Conservation (phyloP, 768 basidiomycete species). For the Rossbeevera mucosa region DNA sequence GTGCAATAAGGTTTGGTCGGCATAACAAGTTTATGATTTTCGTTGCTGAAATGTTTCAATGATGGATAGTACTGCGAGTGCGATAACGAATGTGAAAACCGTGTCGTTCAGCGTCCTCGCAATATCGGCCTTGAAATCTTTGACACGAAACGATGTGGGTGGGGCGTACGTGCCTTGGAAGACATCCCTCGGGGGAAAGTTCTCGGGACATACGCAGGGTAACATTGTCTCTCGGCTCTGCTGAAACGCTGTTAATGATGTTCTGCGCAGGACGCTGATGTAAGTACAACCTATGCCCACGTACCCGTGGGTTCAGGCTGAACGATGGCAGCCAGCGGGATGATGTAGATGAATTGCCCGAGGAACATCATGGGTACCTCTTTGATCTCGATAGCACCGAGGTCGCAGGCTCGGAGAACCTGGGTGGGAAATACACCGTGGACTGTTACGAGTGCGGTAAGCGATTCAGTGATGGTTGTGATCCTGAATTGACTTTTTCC, state of each 20-base stretch:
- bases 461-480: constrained; percentile 13
- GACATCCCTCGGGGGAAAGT: constrained; percentile 51
- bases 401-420: constrained; percentile 31
- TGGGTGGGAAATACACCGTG: constrained; percentile 44
- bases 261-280: constrained; percentile 41
- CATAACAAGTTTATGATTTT: not conserved
- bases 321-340: constrained; percentile 38
- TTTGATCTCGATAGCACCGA: constrained; percentile 65
- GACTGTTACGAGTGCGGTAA: constrained; percentile 50
- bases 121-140: constrained; percentile 60
- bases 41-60: not conserved
- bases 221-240: constrained; percentile 14
- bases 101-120: constrained; percentile 57
- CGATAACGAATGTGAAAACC: constrained; percentile 45
- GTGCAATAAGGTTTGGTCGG: constrained; percentile 53
- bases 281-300: constrained; percentile 21
- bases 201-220: constrained; percentile 69
- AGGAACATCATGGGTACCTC: constrained; percentile 41
- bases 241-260: constrained; percentile 2
- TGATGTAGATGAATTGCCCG: constrained; percentile 36
- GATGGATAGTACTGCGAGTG: constrained; percentile 44
- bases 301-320: not conserved
- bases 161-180: constrained; percentile 54
- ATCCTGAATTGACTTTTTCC: constrained; percentile 7
- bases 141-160: constrained; percentile 55